Conservation (phyloP, 2,329 filamentous ascomycete species). For the Tetracladium maxilliforme region DNA sequence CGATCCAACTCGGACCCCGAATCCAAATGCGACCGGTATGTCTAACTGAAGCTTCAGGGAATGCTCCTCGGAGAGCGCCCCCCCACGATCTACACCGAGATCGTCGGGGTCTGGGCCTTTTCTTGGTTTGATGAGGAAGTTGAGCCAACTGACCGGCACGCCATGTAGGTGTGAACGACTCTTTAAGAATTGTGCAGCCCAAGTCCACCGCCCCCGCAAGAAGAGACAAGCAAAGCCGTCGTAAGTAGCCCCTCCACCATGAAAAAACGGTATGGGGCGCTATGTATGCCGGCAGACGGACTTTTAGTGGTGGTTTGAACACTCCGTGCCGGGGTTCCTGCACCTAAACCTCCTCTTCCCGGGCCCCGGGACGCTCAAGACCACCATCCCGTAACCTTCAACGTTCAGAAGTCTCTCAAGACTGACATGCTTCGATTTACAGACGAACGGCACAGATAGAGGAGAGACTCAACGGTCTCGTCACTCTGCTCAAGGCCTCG, state of each 20-base stretch:
- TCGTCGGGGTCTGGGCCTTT: too few species aligned
- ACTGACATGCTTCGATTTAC: not conserved
- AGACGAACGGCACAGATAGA: constrained; percentile 34
- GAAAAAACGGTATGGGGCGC: too few species aligned
- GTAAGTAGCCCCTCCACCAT: constrained; percentile 22
- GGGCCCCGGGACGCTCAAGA: constrained; percentile 1
- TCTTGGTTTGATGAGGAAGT: constrained; percentile 12
- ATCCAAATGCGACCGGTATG: constrained; percentile 26
- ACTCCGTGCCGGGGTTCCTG: constrained; percentile 1
- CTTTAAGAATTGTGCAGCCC: constrained; percentile 28
- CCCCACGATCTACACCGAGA: too few species aligned
- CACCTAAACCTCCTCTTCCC: constrained; percentile 1
- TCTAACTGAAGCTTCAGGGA: constrained; percentile 5
- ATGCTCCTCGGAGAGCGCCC: constrained; percentile 3
- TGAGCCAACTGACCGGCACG: constrained; percentile 2
- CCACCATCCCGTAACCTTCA: constrained; percentile 1
- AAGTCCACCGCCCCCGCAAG: constrained; percentile 33
- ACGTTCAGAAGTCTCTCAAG: constrained; percentile 1
- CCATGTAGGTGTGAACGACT: constrained; percentile 28
- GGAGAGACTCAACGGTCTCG: constrained; percentile 30
- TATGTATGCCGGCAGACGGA: constrained; percentile 1
- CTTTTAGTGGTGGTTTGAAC: too few species aligned
- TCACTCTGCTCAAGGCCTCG: constrained; percentile 28
- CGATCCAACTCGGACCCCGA: constrained; percentile 17
- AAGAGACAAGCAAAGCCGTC: constrained; percentile 34